phyloP scores from a whole-genome alignment of 2,329 filamentous ascomycete species.

The Alternaria brassicae region DNA sequence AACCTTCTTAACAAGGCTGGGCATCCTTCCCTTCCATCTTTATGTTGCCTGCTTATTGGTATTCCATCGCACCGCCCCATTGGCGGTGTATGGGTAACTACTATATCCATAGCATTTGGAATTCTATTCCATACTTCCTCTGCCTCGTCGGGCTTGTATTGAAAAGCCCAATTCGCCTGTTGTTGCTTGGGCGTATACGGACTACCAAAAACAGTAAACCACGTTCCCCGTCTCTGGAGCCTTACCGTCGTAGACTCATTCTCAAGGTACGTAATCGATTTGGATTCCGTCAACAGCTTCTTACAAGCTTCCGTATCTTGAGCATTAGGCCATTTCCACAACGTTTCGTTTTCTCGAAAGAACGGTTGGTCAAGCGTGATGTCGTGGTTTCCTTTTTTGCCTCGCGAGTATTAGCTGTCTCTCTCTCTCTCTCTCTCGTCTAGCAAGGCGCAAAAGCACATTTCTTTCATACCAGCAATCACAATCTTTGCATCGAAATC shows the following conservation, averaged over 20 bases:
- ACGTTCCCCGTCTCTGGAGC: constrained; percentile 65
- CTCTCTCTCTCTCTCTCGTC: too few species aligned
- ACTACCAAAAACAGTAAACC: constrained; percentile 74
- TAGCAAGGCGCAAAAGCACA: not conserved
- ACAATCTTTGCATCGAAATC: constrained; percentile 75
- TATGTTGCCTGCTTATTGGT: constrained; percentile 5
- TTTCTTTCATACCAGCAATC: constrained; percentile 63
- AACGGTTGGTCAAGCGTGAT: constrained; percentile 72
- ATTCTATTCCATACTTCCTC: constrained; percentile 66
- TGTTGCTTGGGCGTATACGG: constrained; percentile 65
- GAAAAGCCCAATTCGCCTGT: constrained; percentile 70
- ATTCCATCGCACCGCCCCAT: constrained; percentile 63
- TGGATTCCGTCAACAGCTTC: constrained; percentile 58
- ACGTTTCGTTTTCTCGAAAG: constrained; percentile 60
- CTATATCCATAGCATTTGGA: constrained; percentile 67
- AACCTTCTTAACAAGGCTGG: constrained; percentile 64
- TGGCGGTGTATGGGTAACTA: constrained; percentile 75
- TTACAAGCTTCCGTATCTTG: constrained; percentile 64
- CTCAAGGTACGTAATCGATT: constrained; percentile 68
- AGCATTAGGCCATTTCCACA: constrained; percentile 64
- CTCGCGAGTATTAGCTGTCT: not conserved
- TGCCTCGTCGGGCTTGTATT: constrained; percentile 60
- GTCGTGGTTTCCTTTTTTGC: constrained; percentile 73
- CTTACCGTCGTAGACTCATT: constrained; percentile 64
- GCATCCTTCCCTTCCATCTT: constrained; percentile 61